Conservation (phyloP, 176 grass and related monocot species). For the Musa beccarii region DNA sequence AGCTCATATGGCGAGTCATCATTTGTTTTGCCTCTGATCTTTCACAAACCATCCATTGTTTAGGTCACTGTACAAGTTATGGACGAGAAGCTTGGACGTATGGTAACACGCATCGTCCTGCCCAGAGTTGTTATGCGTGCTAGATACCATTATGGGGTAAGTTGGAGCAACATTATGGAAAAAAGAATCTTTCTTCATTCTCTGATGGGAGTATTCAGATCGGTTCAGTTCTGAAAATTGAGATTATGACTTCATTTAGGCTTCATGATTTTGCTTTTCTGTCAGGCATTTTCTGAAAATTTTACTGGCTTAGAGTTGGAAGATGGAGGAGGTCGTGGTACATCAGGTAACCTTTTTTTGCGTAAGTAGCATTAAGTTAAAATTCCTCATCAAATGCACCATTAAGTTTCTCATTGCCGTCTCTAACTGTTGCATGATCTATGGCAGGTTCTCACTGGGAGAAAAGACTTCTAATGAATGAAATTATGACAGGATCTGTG, state of each 20-base stretch:
- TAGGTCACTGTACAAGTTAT: constrained; percentile 84
- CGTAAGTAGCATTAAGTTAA: constrained; percentile 2
- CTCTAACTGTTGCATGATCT: neutral
- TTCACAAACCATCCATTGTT: neutral
- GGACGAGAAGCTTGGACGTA: constrained; percentile 92
- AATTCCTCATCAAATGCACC: neutral
- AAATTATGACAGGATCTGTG: constrained; percentile 98
- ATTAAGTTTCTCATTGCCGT: neutral
- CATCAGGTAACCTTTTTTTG: constrained; percentile 58
- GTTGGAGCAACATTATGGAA: neutral
- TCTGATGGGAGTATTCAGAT: neutral
- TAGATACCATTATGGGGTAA: constrained; percentile 96
- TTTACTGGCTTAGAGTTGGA: constrained; percentile 95
- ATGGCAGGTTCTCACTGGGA: constrained; percentile 91
- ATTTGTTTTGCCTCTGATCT: neutral
- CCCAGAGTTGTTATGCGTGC: constrained; percentile 96
- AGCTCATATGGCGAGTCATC: neutral
- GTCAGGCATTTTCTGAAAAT: constrained; percentile 88
- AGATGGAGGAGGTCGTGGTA: constrained; percentile 96
- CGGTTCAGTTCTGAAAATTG: neutral
- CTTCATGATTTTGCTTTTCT: neutral
- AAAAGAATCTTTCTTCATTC: neutral
- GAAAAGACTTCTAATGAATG: constrained; percentile 98
- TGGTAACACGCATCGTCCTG: constrained; percentile 80
- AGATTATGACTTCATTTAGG: neutral